Evolutionary conservation across 495 filamentous ascomycete genomes (phyloP), one percentile per base, ranked within the genome.

Genomic region (Penicillium desertorum): DNA sequence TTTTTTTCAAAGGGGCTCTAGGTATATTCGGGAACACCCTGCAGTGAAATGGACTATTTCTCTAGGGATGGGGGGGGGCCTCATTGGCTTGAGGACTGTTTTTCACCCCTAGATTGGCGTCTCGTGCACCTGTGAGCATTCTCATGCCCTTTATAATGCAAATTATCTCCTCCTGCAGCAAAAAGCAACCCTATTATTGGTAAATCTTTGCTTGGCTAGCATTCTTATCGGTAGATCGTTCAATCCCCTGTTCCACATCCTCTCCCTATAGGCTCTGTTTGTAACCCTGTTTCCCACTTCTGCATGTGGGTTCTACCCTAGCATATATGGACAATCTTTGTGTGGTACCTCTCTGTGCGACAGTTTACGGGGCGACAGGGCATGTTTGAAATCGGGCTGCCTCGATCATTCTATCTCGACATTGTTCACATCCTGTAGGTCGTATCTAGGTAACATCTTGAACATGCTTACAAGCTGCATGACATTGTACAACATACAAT

Each of bases 41-140:
- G 4, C 11, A 12, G 29, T 19, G 19, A 39, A 47, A 16, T 27
- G 42, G 49, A 50, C 42, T 39, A 11, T 56, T 45, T 39, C 48
- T 11, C 11, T 30, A n/a, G 22, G 48, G 32, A 57, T 55, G 54
- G 29, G 57, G 29, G 57, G 55, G 53, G 49, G 42, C 5, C 25
- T 11, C 48, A 37, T 57, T 56, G 42, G 27, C 42, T 45, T 5
- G 44, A 11, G 17, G 27, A 4, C 27, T 61, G 58, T 44, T 44
- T 58, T 54, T 55, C 55, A 68, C 58, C 65, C 65, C 65, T 68
- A 25, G 65, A 61, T 68, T 46, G 37, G 41, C 30, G 27, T 27
- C 51, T 57, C 52, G 58, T 59, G 53, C 58, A 44, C 37, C 49
- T 7, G 32, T 27, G 10, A 57, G 46, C 65, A 68, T 68, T 66